Conservation (phyloP, 805 yeast genomes). For the Candida loeiensis region DNA sequence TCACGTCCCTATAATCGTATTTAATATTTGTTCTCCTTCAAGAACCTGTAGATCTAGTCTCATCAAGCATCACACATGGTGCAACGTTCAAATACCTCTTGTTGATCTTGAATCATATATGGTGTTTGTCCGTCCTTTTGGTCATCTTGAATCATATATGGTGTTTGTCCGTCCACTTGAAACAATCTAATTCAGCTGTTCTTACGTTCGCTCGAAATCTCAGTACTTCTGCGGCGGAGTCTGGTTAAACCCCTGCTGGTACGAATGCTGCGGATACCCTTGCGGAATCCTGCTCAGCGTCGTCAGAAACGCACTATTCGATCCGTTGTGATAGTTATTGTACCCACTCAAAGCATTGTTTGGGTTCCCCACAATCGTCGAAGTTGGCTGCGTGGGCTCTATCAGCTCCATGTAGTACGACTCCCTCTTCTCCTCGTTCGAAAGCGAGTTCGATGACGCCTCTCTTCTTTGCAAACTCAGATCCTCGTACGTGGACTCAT, state of each 20-base stretch:
- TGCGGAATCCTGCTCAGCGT: slow-evolving; percentile 10
- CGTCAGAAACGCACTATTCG: slow-evolving; percentile 5
- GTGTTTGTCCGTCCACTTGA: too few relatives aligned
- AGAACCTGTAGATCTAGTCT: too few relatives aligned
- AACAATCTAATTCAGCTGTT: too few relatives aligned
- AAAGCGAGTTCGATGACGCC: slow-evolving; percentile 4
- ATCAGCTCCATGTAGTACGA: slow-evolving; percentile 25
- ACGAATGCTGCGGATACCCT: slow-evolving; percentile 13
- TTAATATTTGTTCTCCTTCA: too few relatives aligned
- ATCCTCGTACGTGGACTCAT: slow-evolving; percentile 32
- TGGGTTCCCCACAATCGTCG: slow-evolving; percentile 42
- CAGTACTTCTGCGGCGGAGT: slow-evolving; percentile 1
- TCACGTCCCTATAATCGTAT: too few relatives aligned
- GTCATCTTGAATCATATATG: too few relatives aligned
- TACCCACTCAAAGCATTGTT: slow-evolving; percentile 24
- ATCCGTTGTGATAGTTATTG: slow-evolving; percentile 13
- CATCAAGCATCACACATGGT: too few relatives aligned
- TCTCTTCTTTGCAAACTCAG: slow-evolving; percentile 10
- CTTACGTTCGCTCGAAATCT: too few relatives aligned
- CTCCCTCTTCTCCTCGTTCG: slow-evolving; percentile 21
- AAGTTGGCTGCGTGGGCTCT: slow-evolving; percentile 42
- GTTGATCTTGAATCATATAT: too few relatives aligned
- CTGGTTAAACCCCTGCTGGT: slow-evolving; percentile 4
- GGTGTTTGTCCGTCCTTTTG: too few relatives aligned
- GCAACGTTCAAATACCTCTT: too few relatives aligned